Percentiles rank a stretch among this genome's conserved stretches.
Evolutionary conservation across 2,329 filamentous ascomycete species (phyloP).

Genomic region (Pseudogymnoascus sp.): DNA sequence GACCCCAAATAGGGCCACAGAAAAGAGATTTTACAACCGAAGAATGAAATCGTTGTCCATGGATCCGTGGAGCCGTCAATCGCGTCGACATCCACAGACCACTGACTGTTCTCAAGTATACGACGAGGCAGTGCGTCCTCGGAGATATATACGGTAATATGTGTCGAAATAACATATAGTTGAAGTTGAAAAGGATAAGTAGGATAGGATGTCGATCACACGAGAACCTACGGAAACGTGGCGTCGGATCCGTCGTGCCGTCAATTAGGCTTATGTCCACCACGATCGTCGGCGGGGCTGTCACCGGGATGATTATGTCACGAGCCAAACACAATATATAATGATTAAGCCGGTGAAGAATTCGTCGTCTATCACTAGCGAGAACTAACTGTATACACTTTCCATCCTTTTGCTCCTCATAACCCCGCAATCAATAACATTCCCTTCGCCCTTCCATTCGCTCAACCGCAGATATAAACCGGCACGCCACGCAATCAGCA

Average conservation of each 20-base stretch:
- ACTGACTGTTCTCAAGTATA: too few relatives aligned
- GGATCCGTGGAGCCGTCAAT: too few relatives aligned
- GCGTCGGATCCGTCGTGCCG: neutral
- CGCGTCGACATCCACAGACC: too few relatives aligned
- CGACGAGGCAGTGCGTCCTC: neutral
- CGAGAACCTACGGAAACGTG: neutral
- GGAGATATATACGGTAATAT: neutral
- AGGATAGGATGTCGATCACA: neutral
- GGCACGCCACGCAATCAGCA: slow-evolving; percentile 2
- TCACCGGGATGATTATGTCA: neutral
- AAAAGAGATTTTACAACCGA: neutral
- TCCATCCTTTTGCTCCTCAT: neutral
- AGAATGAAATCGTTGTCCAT: neutral
- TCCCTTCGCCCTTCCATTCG: neutral
- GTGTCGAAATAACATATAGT: neutral
- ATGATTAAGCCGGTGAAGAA: neutral
- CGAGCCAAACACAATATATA: neutral
- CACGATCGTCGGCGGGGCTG: neutral
- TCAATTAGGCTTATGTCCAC: neutral
- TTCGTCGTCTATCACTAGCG: neutral
- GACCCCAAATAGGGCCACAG: neutral
- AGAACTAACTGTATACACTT: slow-evolving; percentile 2
- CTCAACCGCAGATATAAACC: slow-evolving; percentile 2
- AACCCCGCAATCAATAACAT: neutral
- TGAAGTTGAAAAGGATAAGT: neutral